phyloP scores from a whole-genome alignment of 257 asterid species.

The Solanum medicagineum region DNA sequence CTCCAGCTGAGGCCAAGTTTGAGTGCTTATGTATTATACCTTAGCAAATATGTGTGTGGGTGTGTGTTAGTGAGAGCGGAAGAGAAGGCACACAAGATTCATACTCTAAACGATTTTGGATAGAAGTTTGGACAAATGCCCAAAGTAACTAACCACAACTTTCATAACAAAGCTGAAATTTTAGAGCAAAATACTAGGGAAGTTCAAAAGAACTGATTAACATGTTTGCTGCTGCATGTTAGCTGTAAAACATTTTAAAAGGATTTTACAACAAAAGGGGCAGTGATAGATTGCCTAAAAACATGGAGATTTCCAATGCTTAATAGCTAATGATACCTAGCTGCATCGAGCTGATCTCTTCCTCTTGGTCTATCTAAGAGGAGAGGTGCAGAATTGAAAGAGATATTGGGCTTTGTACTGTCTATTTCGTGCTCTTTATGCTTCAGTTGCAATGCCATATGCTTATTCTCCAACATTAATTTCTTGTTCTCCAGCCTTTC shows the following conservation, averaged over 20 bases:
- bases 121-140: neutral
- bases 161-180: neutral
- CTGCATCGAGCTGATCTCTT: conserved; percentile 8
- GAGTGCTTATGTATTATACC: too few relatives aligned
- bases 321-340: conserved; percentile 2
- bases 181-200: neutral
- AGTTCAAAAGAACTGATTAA: neutral
- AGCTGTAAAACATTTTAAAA: neutral
- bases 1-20: too few relatives aligned
- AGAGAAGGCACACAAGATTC: neutral
- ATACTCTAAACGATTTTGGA: neutral
- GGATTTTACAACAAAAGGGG: neutral
- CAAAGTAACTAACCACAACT: neutral
- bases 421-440: conserved; percentile 8
- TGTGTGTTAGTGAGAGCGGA: too few relatives aligned
- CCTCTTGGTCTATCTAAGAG: conserved; percentile 4
- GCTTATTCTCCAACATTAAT: conserved; percentile 17
- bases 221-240: neutral
- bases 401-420: conserved; percentile 1
- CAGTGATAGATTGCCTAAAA: neutral
- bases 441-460: conserved; percentile 16
- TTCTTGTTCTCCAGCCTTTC: conserved; percentile 20
- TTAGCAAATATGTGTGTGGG: too few relatives aligned
- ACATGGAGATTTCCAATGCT: neutral
- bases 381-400: conserved; percentile 1